These are phyloP conservation scores for Chlorella sp. DNA, from an alignment of 139 green algal genomes.

Conservation along the genomic window DNA sequence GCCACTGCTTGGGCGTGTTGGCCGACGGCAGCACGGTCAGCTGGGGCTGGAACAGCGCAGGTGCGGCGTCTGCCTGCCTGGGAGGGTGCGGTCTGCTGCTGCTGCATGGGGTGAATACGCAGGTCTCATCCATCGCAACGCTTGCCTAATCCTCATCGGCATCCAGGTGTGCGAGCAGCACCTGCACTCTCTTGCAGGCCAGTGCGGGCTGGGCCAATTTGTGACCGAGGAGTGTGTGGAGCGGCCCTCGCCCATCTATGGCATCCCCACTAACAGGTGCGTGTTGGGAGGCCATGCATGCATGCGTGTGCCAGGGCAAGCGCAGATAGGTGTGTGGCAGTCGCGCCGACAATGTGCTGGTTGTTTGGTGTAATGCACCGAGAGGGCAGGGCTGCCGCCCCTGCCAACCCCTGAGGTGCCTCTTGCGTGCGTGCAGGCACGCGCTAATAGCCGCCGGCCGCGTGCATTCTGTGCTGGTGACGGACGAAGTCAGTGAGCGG, in stretches of 20 bases:
- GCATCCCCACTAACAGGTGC: slow-evolving; percentile 38
- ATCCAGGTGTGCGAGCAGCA: neutral
- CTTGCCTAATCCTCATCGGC: neutral
- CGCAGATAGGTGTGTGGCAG: neutral
- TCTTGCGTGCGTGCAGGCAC: neutral
- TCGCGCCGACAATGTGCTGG: no score
- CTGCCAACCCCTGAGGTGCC: neutral
- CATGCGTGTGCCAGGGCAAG: neutral
- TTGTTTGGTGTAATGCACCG: neutral
- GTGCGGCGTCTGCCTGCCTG: neutral
- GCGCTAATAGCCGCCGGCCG: slow-evolving; percentile 40
- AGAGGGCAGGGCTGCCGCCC: neutral
- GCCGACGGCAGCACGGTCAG: slow-evolving; percentile 35
- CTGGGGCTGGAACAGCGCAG: slow-evolving; percentile 52
- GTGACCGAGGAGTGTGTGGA: slow-evolving; percentile 6
- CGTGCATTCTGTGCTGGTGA: slow-evolving; percentile 43
- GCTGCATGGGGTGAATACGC: neutral
- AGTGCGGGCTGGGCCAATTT: slow-evolving; percentile 32
- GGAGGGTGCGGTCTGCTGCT: no score
- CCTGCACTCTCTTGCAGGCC: slow-evolving; percentile 4
- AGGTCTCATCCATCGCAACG: neutral
- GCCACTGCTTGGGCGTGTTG: slow-evolving; percentile 47
- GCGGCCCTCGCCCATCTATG: slow-evolving; percentile 36
- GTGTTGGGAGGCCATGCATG: neutral
- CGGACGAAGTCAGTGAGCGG: slow-evolving; percentile 26